Percentiles rank a stretch among this genome's conserved stretches.
These are phyloP conservation scores for Eimeria praecox DNA, from an alignment of 169 alveolate genomes.

Conservation along the genomic window DNA sequence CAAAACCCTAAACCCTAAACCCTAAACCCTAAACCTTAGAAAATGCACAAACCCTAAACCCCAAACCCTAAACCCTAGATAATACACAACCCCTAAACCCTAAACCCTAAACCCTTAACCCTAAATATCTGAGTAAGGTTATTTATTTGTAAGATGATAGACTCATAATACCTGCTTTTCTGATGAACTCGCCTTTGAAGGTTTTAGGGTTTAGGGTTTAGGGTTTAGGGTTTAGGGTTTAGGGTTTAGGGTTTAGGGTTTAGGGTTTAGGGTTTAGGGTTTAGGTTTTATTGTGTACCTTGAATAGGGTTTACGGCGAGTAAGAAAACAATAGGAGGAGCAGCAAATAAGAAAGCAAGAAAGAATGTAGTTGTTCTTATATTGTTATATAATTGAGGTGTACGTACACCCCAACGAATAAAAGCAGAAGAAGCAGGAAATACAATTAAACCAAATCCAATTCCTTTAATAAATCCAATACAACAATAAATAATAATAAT, in stretches of 20 bases:
- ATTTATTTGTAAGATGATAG: too few species aligned
- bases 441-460: not conserved
- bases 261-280: constrained; percentile 7
- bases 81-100: too few species aligned
- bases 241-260: not conserved
- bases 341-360: not conserved
- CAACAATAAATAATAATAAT: not conserved
- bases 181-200: not conserved
- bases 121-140: too few species aligned
- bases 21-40: too few species aligned
- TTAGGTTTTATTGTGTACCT: too few species aligned
- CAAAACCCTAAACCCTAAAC: too few species aligned
- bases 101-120: too few species aligned
- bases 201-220: not conserved
- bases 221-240: constrained; percentile 6
- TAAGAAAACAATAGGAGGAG: not conserved
- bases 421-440: too few species aligned
- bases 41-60: not conserved
- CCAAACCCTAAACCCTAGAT: too few species aligned
- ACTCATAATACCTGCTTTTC: too few species aligned
- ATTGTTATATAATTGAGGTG: not conserved
- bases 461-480: not conserved
- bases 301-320: not conserved
- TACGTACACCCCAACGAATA: not conserved
- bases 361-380: not conserved